phyloP scores from a whole-genome alignment of 768 basidiomycete genomes.

The Panus rudis region DNA sequence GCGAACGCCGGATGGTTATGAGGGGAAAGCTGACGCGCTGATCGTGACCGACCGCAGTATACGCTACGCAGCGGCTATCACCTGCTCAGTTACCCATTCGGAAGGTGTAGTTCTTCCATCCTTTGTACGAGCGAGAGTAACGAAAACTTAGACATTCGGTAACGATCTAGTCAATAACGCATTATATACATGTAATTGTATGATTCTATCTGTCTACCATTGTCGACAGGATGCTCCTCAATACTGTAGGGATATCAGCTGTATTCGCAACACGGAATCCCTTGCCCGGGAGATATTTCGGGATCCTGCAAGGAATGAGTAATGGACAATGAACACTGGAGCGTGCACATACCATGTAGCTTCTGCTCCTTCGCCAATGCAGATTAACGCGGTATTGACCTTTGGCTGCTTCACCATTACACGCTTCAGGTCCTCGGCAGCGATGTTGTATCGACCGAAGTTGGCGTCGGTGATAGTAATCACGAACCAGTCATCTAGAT shows the following conservation, averaged over 20 bases:
- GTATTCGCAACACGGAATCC: conserved; percentile 56
- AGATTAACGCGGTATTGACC: conserved; percentile 60
- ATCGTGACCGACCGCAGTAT: too few species aligned
- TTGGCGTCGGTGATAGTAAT: conserved; percentile 70
- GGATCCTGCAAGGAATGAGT: conserved; percentile 36
- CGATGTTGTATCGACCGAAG: conserved; percentile 56
- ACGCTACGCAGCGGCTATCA: too few species aligned
- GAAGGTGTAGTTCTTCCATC: too few species aligned
- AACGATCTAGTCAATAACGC: too few species aligned
- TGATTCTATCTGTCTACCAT: too few species aligned
- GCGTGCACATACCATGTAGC: conserved; percentile 41
- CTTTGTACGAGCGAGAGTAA: too few species aligned
- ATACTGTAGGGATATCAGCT: conserved; percentile 55
- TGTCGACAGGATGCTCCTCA: conserved; percentile 47
- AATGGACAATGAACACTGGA: neutral
- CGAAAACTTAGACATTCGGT: too few species aligned
- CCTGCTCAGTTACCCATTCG: too few species aligned
- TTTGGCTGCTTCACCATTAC: conserved; percentile 56
- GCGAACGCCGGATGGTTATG: too few species aligned
- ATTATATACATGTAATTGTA: too few species aligned
- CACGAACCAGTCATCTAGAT: conserved; percentile 61
- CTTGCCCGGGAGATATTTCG: conserved; percentile 52
- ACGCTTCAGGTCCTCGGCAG: conserved; percentile 47
- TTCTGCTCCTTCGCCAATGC: conserved; percentile 65
- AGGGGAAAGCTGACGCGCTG: too few species aligned